A percentile compares a stretch with the other conserved stretches of the same genome.
These are phyloP conservation scores for Hypoxylon sp. DNA, from an alignment of 2,329 filamentous ascomycete genomes.

Conservation along the genomic window DNA sequence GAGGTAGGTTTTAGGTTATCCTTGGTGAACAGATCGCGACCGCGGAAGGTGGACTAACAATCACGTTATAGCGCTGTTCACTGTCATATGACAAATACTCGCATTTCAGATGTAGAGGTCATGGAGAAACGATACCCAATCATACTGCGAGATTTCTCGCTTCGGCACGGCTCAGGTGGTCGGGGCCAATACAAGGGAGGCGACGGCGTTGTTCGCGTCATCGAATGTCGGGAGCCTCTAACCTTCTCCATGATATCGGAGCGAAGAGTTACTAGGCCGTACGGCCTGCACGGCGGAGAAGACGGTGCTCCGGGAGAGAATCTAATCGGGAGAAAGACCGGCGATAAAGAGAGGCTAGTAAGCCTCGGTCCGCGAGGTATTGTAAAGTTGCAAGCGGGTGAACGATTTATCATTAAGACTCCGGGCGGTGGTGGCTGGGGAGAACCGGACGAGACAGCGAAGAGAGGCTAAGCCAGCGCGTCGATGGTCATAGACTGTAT, in stretches of 20 bases:
- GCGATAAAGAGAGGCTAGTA: constrained; percentile 54
- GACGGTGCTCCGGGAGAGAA: constrained; percentile 75
- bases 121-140: constrained; percentile 78
- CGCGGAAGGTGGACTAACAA: neutral
- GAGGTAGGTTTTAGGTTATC: constrained; percentile 44
- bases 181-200: constrained; percentile 71
- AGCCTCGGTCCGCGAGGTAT: constrained; percentile 71
- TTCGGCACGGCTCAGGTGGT: constrained; percentile 69
- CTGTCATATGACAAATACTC: constrained; percentile 80
- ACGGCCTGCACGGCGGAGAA: constrained; percentile 76
- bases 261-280: constrained; percentile 75
- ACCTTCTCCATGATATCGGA: constrained; percentile 79
- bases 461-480: neutral
- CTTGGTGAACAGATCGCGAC: neutral
- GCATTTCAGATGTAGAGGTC: constrained; percentile 77
- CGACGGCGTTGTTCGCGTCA: constrained; percentile 75
- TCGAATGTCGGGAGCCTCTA: constrained; percentile 77
- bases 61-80: constrained; percentile 66
- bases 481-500: neutral
- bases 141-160: constrained; percentile 71
- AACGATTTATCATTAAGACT: constrained; percentile 70
- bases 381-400: constrained; percentile 67
- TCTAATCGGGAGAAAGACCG: constrained; percentile 66
- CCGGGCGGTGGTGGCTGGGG: constrained; percentile 69
- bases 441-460: neutral